Evolutionary conservation across 2,329 filamentous ascomycete genomes (phyloP).

Genomic region (Fusarium begoniae): DNA sequence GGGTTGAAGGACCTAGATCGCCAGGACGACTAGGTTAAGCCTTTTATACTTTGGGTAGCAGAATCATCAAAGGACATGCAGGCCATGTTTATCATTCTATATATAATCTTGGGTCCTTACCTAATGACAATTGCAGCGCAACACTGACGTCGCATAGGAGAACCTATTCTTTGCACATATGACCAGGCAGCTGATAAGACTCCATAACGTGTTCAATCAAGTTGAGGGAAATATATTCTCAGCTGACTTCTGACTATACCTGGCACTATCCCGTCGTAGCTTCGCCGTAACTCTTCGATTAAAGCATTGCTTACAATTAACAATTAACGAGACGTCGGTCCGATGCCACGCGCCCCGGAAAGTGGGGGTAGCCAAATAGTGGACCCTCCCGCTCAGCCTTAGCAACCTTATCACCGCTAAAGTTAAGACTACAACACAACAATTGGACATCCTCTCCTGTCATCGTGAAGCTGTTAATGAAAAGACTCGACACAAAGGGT

Average conservation of each 20-base stretch:
- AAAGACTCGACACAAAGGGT: neutral
- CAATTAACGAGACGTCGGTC: neutral
- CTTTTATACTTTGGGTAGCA: neutral
- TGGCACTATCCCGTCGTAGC: no score
- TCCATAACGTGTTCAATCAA: neutral
- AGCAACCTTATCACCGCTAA: neutral
- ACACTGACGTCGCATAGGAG: no score
- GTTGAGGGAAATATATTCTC: neutral
- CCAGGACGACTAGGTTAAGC: neutral
- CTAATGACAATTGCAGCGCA: no score
- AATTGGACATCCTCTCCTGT: neutral
- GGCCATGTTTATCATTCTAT: neutral
- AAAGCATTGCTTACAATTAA: no score
- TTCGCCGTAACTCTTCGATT: no score
- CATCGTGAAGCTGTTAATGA: neutral
- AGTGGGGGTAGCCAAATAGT: neutral
- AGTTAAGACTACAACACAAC: neutral
- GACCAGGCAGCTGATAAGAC: no score
- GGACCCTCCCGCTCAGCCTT: neutral
- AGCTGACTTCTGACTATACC: no score
- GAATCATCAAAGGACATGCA: neutral
- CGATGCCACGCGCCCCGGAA: neutral
- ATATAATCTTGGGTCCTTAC: neutral
- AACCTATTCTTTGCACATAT: no score
- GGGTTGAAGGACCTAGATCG: rapidly evolving